Percentiles rank a stretch among this genome's conserved stretches.
phyloP scores from a whole-genome alignment of 2,329 filamentous ascomycete species.

The Curvularia lunata region DNA sequence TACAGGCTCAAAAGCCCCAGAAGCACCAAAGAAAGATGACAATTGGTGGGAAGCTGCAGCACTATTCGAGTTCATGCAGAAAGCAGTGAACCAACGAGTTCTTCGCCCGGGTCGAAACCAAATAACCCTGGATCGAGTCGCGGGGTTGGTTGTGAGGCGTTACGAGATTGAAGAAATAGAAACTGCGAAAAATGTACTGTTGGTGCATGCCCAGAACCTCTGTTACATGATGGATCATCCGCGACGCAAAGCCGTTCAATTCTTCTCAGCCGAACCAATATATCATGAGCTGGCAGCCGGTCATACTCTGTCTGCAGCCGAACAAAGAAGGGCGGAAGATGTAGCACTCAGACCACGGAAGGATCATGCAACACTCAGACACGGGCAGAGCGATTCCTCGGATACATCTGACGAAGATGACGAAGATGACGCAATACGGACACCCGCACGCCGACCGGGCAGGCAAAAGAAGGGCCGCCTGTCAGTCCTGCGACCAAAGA shows the following conservation, averaged over 20 bases:
- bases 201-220: conserved; percentile 47
- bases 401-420: conserved; percentile 32
- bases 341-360: conserved; percentile 40
- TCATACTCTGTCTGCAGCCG: conserved; percentile 38
- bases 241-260: conserved; percentile 36
- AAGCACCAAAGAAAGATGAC: conserved; percentile 46
- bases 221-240: conserved; percentile 50
- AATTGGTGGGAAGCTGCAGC: conserved; percentile 50
- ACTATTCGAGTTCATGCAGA: conserved; percentile 51
- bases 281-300: conserved; percentile 39
- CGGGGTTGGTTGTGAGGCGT: conserved; percentile 42
- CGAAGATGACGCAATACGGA: conserved; percentile 21
- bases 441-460: conserved; percentile 31
- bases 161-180: conserved; percentile 48
- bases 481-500: conserved; percentile 47
- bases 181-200: conserved; percentile 41
- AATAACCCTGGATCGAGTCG: conserved; percentile 43
- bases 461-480: conserved; percentile 38
- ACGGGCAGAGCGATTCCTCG: conserved; percentile 32
- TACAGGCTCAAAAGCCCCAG: conserved; percentile 13
- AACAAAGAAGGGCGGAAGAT: conserved; percentile 40
- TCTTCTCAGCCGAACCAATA: conserved; percentile 42
- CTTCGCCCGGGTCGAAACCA: conserved; percentile 39
- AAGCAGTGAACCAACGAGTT: conserved; percentile 43
- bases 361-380: conserved; percentile 33